These are phyloP conservation scores for Lojkania enalia DNA, from an alignment of 2,329 filamentous ascomycete genomes.

Conservation along the genomic window DNA sequence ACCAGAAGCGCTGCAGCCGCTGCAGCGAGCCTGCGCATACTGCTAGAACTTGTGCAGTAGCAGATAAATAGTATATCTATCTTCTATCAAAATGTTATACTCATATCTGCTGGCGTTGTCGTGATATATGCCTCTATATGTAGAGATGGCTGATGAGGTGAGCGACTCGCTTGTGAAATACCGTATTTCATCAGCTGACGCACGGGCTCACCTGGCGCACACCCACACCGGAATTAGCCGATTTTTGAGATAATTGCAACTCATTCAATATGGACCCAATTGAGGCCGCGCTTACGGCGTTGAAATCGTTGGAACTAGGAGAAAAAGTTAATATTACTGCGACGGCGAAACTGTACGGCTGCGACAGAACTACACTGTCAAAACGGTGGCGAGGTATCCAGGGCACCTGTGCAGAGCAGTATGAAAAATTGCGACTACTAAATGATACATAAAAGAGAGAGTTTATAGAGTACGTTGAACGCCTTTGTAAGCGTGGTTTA, in stretches of 20 bases:
- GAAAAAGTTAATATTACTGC: neutral
- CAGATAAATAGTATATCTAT: too few species aligned
- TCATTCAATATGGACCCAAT: neutral
- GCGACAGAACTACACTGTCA: neutral
- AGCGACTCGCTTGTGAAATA: too few species aligned
- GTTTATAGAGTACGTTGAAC: neutral
- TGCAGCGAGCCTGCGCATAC: too few species aligned
- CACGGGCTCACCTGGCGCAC: too few species aligned
- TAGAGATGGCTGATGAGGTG: too few species aligned
- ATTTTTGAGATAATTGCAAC: neutral
- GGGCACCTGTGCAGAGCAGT: neutral
- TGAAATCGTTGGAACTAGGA: neutral
- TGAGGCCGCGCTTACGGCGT: neutral
- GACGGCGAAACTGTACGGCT: neutral
- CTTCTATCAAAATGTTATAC: too few species aligned
- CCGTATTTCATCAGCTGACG: too few species aligned
- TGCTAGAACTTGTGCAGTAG: too few species aligned
- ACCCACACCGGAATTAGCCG: neutral
- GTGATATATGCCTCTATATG: too few species aligned
- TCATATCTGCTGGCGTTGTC: too few species aligned
- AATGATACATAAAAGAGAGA: neutral
- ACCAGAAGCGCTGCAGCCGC: too few species aligned
- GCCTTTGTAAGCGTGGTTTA: neutral
- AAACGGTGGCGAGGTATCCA: neutral
- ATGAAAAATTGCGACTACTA: neutral